Percentiles rank a stretch among this genome's conserved stretches.
phyloP scores from a whole-genome alignment of 83 land plant genomes.

The Thuja plicata region DNA sequence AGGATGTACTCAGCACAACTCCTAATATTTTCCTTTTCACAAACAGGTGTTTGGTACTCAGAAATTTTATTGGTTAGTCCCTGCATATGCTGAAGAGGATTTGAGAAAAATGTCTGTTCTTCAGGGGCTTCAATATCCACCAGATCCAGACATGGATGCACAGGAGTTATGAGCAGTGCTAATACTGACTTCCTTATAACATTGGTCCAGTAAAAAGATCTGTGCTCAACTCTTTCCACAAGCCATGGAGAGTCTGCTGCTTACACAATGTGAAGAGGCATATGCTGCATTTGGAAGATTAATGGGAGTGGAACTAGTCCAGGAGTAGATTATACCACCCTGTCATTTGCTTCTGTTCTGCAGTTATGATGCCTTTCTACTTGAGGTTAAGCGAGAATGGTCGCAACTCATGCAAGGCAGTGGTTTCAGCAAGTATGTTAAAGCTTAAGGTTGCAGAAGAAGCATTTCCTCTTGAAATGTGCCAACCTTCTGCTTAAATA shows the following conservation, averaged over 20 bases:
- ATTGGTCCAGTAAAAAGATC: background rate
- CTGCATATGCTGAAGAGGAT: constrained; percentile 87
- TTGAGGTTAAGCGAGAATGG: background rate
- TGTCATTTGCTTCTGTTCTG: background rate
- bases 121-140: constrained; percentile 91
- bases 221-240: background rate
- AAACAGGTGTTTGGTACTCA: constrained; percentile 88
- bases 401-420: background rate
- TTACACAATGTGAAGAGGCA: background rate
- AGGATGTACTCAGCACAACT: background rate
- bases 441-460: background rate
- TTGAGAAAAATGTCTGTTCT: constrained; percentile 74
- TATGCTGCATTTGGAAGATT: background rate
- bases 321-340: background rate
- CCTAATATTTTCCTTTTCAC: background rate
- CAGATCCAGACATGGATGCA: constrained; percentile 71
- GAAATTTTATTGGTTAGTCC: constrained; percentile 83
- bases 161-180: constrained; percentile 41
- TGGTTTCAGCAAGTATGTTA: background rate
- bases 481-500: background rate
- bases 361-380: background rate
- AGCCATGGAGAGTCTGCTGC: background rate
- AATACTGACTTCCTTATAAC: background rate
- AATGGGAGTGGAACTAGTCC: background rate
- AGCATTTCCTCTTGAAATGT: background rate